These are phyloP conservation scores for Agaricus subrufescens DNA, from an alignment of 768 basidiomycete species.

Conservation along the genomic window DNA sequence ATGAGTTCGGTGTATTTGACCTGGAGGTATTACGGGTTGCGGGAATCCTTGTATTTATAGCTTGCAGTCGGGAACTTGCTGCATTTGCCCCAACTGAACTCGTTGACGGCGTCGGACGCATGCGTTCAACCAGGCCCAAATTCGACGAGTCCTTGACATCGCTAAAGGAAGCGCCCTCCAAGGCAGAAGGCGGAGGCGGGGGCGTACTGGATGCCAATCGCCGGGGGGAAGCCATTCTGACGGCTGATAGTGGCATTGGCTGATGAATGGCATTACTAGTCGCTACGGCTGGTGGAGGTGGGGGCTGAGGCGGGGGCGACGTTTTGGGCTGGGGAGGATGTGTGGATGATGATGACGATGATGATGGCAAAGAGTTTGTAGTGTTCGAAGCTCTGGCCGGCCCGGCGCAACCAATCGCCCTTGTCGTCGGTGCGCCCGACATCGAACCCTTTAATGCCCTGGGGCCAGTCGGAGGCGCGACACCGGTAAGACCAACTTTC, in stretches of 20 bases:
- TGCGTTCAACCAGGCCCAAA: too few species aligned
- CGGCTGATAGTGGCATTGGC: neutral
- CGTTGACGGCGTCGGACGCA: too few species aligned
- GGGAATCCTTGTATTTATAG: neutral
- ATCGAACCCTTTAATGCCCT: neutral
- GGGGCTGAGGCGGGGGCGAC: constrained; percentile 5
- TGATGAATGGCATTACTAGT: neutral
- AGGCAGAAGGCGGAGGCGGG: too few species aligned
- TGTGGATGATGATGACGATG: neutral
- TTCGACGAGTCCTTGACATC: too few species aligned
- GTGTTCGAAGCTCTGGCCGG: neutral
- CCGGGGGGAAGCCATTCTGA: neutral
- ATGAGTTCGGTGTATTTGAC: constrained; percentile 2
- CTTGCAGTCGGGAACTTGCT: neutral
- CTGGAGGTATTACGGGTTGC: neutral
- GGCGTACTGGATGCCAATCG: too few species aligned
- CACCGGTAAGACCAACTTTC: neutral
- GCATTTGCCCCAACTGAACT: neutral
- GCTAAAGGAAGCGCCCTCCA: too few species aligned
- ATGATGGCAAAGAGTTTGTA: neutral
- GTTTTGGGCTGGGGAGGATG: constrained; percentile 3
- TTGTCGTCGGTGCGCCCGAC: neutral
- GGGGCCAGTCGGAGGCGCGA: neutral
- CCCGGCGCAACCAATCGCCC: neutral
- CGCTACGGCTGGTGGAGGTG: neutral